Evolutionary conservation across 352 stramenopile genomes (phyloP).

Genomic region (Pythium phragmiticola): DNA sequence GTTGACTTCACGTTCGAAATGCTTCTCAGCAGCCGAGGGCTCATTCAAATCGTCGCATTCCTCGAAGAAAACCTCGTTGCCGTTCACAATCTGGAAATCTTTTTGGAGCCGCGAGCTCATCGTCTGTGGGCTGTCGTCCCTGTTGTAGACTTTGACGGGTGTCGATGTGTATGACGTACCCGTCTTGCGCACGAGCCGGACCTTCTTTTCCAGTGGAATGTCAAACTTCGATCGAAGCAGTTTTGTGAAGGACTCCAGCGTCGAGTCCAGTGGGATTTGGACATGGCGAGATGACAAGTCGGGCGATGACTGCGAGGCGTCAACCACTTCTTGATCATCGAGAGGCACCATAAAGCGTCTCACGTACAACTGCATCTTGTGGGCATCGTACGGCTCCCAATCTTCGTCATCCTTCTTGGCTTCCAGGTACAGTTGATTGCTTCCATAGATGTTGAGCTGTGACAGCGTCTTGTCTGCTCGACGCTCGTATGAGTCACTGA

Average conservation of each 20-base stretch:
- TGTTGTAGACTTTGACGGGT: conserved; percentile 67
- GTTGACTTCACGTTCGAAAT: conserved; percentile 78
- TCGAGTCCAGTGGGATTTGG: conserved; percentile 64
- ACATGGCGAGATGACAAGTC: conserved; percentile 53
- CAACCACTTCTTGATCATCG: conserved; percentile 12
- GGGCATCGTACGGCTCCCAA: conserved; percentile 65
- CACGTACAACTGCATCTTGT: conserved; percentile 72
- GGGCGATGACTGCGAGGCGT: not conserved
- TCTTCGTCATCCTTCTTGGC: conserved; percentile 54
- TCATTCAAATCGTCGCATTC: conserved; percentile 44
- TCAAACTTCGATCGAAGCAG: conserved; percentile 58
- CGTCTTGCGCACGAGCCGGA: conserved; percentile 73
- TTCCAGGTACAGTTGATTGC: conserved; percentile 74
- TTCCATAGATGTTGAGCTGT: conserved; percentile 63
- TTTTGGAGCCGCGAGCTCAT: conserved; percentile 47
- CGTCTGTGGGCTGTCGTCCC: conserved; percentile 40
- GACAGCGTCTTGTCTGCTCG: conserved; percentile 54
- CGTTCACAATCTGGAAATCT: conserved; percentile 68
- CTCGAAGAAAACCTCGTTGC: conserved; percentile 75
- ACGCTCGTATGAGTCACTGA: conserved; percentile 62
- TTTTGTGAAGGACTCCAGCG: conserved; percentile 44
- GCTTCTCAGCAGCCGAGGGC: conserved; percentile 50
- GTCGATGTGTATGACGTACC: conserved; percentile 60
- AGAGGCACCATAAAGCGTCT: conserved; percentile 46
- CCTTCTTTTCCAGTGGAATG: conserved; percentile 33